These are phyloP conservation scores for Canavalia ensiformis DNA, from an alignment of 306 rosid genomes.

Conservation along the genomic window DNA sequence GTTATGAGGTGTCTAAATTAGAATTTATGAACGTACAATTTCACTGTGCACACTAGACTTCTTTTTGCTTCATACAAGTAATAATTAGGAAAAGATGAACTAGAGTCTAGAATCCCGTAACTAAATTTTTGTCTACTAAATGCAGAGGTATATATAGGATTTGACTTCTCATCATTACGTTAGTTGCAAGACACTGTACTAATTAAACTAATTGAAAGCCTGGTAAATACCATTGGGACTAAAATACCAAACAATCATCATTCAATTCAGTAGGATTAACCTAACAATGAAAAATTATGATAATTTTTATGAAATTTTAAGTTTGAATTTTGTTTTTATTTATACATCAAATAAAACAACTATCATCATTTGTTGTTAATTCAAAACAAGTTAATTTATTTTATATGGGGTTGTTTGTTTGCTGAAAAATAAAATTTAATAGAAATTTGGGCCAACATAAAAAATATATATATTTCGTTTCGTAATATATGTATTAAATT, in stretches of 20 bases:
- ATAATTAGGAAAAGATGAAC: background rate
- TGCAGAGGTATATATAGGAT: background rate
- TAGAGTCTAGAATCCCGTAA: background rate
- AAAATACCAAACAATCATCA: background rate
- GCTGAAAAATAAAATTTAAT: too few relatives aligned
- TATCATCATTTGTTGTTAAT: background rate
- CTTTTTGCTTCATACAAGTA: background rate
- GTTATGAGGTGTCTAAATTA: background rate
- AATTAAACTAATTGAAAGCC: background rate
- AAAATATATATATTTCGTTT: too few relatives aligned
- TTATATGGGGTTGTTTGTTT: too few relatives aligned
- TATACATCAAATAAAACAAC: too few relatives aligned
- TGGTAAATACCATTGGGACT: background rate
- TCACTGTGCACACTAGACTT: background rate
- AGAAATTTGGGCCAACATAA: too few relatives aligned
- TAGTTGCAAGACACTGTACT: background rate
- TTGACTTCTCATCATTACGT: slow-evolving; percentile 11
- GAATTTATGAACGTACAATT: background rate
- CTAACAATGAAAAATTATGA: too few relatives aligned
- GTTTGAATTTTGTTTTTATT: too few relatives aligned
- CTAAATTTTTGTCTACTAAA: background rate
- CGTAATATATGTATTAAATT: too few relatives aligned
- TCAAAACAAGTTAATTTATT: background rate
- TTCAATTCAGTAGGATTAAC: too few relatives aligned
- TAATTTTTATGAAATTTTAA: too few relatives aligned